A percentile compares a stretch with the other conserved stretches of the same genome.
Evolutionary conservation across 768 basidiomycete genomes (phyloP).

Genomic region (Pleurotus ostreatus): DNA sequence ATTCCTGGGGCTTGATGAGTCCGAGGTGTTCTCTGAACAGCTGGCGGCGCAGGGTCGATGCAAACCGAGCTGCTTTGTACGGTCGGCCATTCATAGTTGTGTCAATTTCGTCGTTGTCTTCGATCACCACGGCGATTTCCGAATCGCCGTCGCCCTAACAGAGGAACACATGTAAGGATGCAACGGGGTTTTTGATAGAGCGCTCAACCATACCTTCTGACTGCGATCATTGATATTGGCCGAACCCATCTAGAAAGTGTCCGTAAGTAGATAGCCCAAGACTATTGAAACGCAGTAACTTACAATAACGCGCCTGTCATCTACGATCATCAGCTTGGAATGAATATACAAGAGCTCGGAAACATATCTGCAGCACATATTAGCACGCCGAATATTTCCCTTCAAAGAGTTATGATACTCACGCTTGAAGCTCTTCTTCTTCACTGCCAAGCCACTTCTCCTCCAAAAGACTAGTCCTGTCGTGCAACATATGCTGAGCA

Average conservation of each 20-base stretch:
- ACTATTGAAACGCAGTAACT: conserved; percentile 21
- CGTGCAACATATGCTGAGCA: conserved; percentile 72
- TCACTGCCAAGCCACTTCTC: conserved; percentile 85
- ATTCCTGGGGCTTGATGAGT: conserved; percentile 71
- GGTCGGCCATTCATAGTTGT: conserved; percentile 75
- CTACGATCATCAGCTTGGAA: conserved; percentile 91
- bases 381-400: conserved; percentile 10
- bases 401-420: conserved; percentile 27
- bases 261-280: neutral
- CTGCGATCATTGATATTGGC: conserved; percentile 91
- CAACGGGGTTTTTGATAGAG: neutral
- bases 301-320: conserved; percentile 86
- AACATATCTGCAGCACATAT: conserved; percentile 52
- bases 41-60: conserved; percentile 76
- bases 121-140: conserved; percentile 90
- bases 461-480: conserved; percentile 55
- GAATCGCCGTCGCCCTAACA: conserved; percentile 86
- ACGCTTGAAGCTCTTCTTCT: conserved; percentile 80
- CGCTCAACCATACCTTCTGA: conserved; percentile 49
- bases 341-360: conserved; percentile 84
- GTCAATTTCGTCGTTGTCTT: conserved; percentile 77
- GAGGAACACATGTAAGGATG: conserved; percentile 3
- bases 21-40: conserved; percentile 89
- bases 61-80: conserved; percentile 75
- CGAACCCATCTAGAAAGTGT: conserved; percentile 69